These are phyloP conservation scores for Serendipita sp. DNA, from an alignment of 768 basidiomycete genomes.

Conservation along the genomic window DNA sequence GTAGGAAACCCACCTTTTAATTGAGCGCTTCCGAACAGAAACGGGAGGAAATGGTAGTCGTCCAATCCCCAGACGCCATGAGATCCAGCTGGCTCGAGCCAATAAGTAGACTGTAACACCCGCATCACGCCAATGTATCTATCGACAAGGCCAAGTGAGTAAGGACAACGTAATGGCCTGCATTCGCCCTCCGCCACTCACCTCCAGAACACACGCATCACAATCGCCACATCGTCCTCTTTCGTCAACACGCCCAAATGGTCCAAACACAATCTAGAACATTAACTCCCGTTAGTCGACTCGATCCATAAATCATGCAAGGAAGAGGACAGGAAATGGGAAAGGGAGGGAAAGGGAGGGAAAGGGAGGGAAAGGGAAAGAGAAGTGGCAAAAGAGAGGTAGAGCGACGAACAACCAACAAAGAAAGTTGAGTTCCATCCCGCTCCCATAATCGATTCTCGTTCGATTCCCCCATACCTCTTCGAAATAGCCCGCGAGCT, in stretches of 20 bases:
- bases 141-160: neutral
- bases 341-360: too few species aligned
- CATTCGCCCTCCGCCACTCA: slow-evolving; percentile 17
- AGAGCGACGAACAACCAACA: slow-evolving; percentile 71
- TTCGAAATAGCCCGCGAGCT: slow-evolving; percentile 64
- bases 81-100: slow-evolving; percentile 97
- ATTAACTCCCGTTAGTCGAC: neutral
- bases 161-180: neutral
- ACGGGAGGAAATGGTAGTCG: slow-evolving; percentile 92
- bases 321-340: too few species aligned
- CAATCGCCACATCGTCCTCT: slow-evolving; percentile 57
- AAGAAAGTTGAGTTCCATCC: slow-evolving; percentile 95
- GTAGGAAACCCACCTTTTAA: slow-evolving; percentile 29
- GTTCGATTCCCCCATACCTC: slow-evolving; percentile 85
- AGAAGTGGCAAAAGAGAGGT: neutral
- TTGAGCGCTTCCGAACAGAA: slow-evolving; percentile 74
- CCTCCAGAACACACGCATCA: slow-evolving; percentile 82
- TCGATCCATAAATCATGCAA: too few species aligned
- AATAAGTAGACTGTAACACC: slow-evolving; percentile 78
- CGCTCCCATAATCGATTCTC: slow-evolving; percentile 97
- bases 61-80: slow-evolving; percentile 97
- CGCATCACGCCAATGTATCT: slow-evolving; percentile 73
- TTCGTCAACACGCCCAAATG: slow-evolving; percentile 46
- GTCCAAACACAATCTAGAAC: slow-evolving; percentile 58
- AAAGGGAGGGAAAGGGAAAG: too few species aligned